Evolutionary conservation across 805 yeast species (phyloP), one percentile per base, ranked within the genome.

Genomic region (Kazachstania psychrophila): DNA sequence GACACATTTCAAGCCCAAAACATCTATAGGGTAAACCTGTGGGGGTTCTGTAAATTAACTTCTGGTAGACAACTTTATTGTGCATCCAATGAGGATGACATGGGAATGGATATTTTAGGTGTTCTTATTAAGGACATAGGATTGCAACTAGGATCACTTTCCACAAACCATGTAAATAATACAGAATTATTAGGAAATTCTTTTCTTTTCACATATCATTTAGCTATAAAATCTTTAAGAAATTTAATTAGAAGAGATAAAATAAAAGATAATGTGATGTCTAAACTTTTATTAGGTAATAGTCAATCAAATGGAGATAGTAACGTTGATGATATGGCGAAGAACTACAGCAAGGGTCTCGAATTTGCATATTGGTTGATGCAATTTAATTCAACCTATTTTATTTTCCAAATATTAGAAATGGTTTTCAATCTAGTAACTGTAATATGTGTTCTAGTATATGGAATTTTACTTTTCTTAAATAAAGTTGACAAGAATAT

Each of bases 81-180:
- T 28, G 42, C 40, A 8, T 35, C 31, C 1, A 51, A 45, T 38
- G 40, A 37, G 9, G 38, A 42, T 26, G n/a, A n/a, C n/a, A 31
- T 40, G 19, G 59, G 60, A 9, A 41, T 54, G 45, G 57, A 57
- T 34, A 44, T 52, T 4, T 30, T 56, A 27, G 42, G 52, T 5
- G 39, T 51, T 17, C 28, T 57, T n/a, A 43, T 49, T 4, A 45
- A 52, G 35, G 62, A 57, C 36, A 39, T 57, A 13, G 62, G 62
- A 5, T 41, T 53, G 15, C 58, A 54, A 41, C 35, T 57, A 23
- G 56, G 55, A 3, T 38, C 38, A 28, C 23, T 50, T 3, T 50
- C 60, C 0, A 23, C 48, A 6, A 34, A 37, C 3, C 41, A 45
- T 15, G 30, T 31, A 5, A 47, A 47, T 12, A 44, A 54, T 25